Conservation (phyloP, 2,329 filamentous ascomycete genomes). For the Sporothrix pallida region DNA sequence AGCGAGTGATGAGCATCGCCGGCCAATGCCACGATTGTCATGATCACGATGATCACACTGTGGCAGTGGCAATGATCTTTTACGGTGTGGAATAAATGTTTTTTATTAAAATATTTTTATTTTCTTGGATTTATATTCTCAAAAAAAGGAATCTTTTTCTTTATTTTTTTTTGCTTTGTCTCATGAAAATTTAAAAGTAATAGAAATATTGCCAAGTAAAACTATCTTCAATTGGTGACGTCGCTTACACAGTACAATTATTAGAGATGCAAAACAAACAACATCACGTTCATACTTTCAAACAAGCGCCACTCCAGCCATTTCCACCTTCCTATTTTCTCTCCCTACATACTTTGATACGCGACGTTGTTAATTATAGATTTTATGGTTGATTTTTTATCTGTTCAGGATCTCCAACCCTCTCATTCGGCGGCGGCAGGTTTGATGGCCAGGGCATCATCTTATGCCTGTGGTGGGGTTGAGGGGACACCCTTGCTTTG, state of each 20-base stretch:
- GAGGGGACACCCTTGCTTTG: neutral
- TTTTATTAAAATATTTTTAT: no score
- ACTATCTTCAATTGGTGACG: no score
- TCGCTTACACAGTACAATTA: neutral
- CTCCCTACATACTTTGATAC: neutral
- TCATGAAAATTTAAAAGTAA: neutral
- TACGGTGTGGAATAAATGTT: no score
- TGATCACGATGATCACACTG: neutral
- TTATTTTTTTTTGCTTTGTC: neutral
- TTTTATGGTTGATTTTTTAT: neutral
- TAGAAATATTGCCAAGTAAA: no score
- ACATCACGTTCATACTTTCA: neutral
- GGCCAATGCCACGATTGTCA: neutral
- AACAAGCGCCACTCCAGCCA: neutral
- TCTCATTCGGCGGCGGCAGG: neutral
- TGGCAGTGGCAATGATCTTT: no score
- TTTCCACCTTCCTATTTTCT: neutral
- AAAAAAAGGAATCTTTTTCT: neutral
- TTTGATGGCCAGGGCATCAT: slow-evolving; percentile 23
- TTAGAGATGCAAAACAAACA: neutral
- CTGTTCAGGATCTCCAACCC: no score
- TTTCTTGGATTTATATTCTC: no score
- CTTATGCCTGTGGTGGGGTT: neutral
- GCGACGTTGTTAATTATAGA: slow-evolving; percentile 19
- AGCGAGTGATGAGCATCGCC: no score